These are phyloP conservation scores for Fermentozyma sake DNA, from an alignment of 1,139 yeast species.

Conservation along the genomic window DNA sequence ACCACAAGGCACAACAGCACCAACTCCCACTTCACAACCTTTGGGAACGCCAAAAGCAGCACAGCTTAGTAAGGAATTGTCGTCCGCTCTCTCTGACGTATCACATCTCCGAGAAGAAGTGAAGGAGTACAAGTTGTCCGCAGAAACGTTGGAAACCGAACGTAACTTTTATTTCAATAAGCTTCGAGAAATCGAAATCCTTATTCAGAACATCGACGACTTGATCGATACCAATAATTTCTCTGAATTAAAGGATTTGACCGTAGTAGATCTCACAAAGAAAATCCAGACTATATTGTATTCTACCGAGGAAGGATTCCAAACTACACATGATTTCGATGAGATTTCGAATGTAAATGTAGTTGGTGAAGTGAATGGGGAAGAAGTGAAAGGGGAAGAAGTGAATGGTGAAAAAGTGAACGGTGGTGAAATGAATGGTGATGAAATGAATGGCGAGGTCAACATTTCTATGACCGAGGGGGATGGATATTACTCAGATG, in stretches of 20 bases:
- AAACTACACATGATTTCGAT: conserved; percentile 34
- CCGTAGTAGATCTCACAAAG: conserved; percentile 41
- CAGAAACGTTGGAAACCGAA: conserved; percentile 67
- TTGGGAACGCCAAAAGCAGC: conserved; percentile 5
- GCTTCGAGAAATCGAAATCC: conserved; percentile 79
- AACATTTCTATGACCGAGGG: too few relatives aligned
- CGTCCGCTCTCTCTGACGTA: conserved; percentile 23
- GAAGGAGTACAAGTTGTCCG: conserved; percentile 46
- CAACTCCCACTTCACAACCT: conserved; percentile 1
- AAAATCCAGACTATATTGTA: conserved; percentile 74
- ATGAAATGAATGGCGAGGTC: too few relatives aligned
- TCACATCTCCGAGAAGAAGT: conserved; percentile 45
- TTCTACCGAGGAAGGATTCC: conserved; percentile 76
- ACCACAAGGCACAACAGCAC: conserved; percentile 2
- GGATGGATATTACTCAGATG: too few relatives aligned
- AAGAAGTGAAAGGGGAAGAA: too few relatives aligned
- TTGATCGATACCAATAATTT: conserved; percentile 22
- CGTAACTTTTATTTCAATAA: conserved; percentile 89
- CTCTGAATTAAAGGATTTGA: conserved; percentile 24
- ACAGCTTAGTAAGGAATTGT: conserved; percentile 9
- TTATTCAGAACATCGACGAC: conserved; percentile 64
- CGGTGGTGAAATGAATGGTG: too few relatives aligned
- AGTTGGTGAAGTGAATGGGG: too few relatives aligned
- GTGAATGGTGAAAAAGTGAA: too few relatives aligned
- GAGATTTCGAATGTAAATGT: too few relatives aligned